These are phyloP conservation scores for Sarocladiaceae sp. DNA, from an alignment of 2,329 filamentous ascomycete genomes.

Conservation along the genomic window DNA sequence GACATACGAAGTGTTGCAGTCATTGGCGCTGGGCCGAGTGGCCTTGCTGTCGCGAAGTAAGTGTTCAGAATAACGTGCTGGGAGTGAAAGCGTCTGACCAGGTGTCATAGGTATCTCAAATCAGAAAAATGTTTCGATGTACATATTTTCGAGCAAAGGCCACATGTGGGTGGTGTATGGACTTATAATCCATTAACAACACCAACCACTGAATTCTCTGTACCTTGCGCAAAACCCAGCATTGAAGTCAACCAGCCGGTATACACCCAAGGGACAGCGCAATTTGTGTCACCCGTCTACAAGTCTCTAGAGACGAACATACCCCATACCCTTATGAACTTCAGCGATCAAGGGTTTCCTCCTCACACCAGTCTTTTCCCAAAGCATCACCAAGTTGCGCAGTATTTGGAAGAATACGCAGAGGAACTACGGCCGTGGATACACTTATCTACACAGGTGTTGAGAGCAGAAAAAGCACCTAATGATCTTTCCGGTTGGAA, in stretches of 20 bases:
- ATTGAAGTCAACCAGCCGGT: slow-evolving; percentile 36
- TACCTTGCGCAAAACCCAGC: slow-evolving; percentile 25
- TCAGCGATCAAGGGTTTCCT: slow-evolving; percentile 55
- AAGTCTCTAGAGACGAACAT: slow-evolving; percentile 70
- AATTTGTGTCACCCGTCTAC: slow-evolving; percentile 67
- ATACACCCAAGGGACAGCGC: slow-evolving; percentile 24
- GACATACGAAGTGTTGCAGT: slow-evolving; percentile 51
- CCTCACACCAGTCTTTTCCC: slow-evolving; percentile 59
- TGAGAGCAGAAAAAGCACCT: slow-evolving; percentile 29
- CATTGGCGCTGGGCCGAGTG: slow-evolving; percentile 67
- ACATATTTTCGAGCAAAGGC: slow-evolving; percentile 64
- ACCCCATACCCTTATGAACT: slow-evolving; percentile 64
- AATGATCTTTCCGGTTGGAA: slow-evolving; percentile 37
- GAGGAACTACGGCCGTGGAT: slow-evolving; percentile 52
- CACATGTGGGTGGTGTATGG: slow-evolving; percentile 63
- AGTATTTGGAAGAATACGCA: slow-evolving; percentile 61
- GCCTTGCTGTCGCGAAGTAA: slow-evolving; percentile 51
- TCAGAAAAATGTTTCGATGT: slow-evolving; percentile 60
- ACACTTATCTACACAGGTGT: slow-evolving; percentile 55
- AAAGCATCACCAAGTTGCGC: slow-evolving; percentile 52
- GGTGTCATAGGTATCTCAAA: slow-evolving; percentile 51
- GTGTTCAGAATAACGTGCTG: background rate
- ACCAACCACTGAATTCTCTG: slow-evolving; percentile 20
- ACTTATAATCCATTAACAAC: slow-evolving; percentile 46
- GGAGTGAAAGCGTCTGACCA: background rate